A percentile compares a stretch with the other conserved stretches of the same genome.
phyloP scores from a whole-genome alignment of 1,284 basidiomycete genomes.

The Ceratobasidium papillatum region DNA sequence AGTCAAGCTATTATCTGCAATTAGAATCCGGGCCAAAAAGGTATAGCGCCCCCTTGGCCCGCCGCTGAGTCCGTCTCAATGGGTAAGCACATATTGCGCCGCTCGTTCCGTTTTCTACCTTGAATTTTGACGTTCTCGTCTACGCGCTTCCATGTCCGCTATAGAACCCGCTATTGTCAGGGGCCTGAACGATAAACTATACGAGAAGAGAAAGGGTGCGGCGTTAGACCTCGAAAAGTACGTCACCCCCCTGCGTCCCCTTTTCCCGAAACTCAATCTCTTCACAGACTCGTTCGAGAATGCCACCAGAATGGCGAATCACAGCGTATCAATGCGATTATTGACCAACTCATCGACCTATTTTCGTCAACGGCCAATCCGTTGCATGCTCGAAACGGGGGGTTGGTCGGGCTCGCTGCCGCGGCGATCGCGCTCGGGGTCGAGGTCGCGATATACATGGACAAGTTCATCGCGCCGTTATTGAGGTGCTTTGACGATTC shows the following conservation, averaged over 20 bases:
- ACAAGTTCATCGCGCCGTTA: constrained; percentile 89
- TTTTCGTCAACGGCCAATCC: constrained; percentile 83
- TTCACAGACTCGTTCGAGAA: constrained; percentile 83
- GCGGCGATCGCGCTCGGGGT: constrained; percentile 95
- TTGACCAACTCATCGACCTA: constrained; percentile 95
- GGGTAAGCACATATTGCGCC: constrained; percentile 5
- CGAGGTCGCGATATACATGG: constrained; percentile 93
- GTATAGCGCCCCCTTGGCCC: constrained; percentile 17
- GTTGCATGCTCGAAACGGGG: constrained; percentile 91
- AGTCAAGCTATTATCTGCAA: constrained; percentile 4
- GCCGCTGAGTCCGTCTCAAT: constrained; percentile 13
- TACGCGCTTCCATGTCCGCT: constrained; percentile 24
- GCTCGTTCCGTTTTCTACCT: background rate
- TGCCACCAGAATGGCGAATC: constrained; percentile 83
- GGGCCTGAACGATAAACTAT: constrained; percentile 85
- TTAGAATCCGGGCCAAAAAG: constrained; percentile 16
- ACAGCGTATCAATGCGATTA: constrained; percentile 83
- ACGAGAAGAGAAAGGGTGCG: constrained; percentile 95
- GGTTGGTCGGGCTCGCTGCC: constrained; percentile 95
- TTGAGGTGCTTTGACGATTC: constrained; percentile 94
- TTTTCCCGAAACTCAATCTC: constrained; percentile 18
- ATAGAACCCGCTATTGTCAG: constrained; percentile 48
- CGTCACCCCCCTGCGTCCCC: constrained; percentile 45
- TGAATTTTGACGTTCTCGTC: background rate
- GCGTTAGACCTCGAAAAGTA: constrained; percentile 96